Evolutionary conservation across 2,329 filamentous ascomycete species (phyloP).

Genomic region (Aureobasidium uvarum): DNA sequence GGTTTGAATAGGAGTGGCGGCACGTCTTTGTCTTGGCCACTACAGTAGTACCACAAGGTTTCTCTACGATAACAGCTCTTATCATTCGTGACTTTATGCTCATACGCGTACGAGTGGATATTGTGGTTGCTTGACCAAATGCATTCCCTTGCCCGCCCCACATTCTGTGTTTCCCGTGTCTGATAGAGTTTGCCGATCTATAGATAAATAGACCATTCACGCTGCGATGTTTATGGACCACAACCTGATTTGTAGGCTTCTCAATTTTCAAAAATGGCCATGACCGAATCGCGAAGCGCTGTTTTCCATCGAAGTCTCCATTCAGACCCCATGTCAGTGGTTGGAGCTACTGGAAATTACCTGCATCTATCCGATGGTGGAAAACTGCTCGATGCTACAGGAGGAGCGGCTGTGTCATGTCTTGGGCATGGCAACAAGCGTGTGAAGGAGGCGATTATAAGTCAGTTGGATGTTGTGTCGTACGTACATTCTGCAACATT

Average conservation of each 20-base stretch:
- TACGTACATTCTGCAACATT: conserved; percentile 63
- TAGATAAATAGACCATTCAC: conserved; percentile 1
- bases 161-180: background rate
- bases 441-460: conserved; percentile 58
- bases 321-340: conserved; percentile 48
- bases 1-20: background rate
- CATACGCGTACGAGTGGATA: background rate
- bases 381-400: conserved; percentile 67
- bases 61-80: background rate
- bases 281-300: conserved; percentile 28
- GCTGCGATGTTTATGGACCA: background rate
- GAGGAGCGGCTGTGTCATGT: conserved; percentile 70
- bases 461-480: conserved; percentile 58
- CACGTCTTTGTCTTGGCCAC: too few relatives aligned
- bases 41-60: background rate
- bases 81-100: background rate
- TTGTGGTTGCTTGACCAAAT: background rate
- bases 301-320: conserved; percentile 55
- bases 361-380: conserved; percentile 56
- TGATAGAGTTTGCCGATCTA: background rate
- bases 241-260: background rate
- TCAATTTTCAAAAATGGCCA: background rate
- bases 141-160: background rate
- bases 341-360: conserved; percentile 52
- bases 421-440: conserved; percentile 65